phyloP scores from a whole-genome alignment of 768 basidiomycete species.

The Hypholoma sublateritium region DNA sequence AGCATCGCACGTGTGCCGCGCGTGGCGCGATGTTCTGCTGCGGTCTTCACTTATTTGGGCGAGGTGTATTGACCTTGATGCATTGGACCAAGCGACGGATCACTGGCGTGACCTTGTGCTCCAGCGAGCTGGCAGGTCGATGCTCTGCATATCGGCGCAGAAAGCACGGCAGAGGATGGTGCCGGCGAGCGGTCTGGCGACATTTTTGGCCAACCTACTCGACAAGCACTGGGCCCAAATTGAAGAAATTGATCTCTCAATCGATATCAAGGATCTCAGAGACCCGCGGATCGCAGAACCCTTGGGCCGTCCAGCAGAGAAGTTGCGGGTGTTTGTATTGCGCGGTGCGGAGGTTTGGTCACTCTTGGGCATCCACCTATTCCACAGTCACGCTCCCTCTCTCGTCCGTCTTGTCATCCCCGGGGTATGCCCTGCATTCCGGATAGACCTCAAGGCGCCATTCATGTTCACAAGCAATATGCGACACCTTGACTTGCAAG shows the following conservation, averaged over 20 bases:
- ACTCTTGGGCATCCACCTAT: not conserved
- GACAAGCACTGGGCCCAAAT: not conserved
- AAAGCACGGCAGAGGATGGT: not conserved
- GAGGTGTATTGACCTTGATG: not conserved
- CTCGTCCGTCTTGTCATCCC: not conserved
- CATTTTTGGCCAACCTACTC: not conserved
- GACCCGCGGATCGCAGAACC: not conserved
- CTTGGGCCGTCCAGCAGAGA: not conserved
- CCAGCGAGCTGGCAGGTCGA: not conserved
- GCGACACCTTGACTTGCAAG: not conserved
- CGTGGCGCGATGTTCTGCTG: not conserved
- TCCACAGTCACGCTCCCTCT: not conserved
- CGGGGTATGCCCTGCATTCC: not conserved
- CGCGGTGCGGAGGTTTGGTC: too few relatives aligned
- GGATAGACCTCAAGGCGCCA: not conserved
- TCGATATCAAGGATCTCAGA: not conserved
- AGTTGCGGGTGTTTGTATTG: not conserved
- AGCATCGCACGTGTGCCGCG: not conserved
- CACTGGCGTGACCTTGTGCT: not conserved
- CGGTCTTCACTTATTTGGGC: not conserved
- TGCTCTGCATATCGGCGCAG: not conserved
- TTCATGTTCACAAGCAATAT: not conserved
- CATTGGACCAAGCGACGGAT: not conserved
- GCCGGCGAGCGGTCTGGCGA: not conserved
- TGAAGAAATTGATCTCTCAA: not conserved